These are phyloP conservation scores for Cyanidium caldarium DNA, from an alignment of 23 red algal species.

Conservation along the genomic window DNA sequence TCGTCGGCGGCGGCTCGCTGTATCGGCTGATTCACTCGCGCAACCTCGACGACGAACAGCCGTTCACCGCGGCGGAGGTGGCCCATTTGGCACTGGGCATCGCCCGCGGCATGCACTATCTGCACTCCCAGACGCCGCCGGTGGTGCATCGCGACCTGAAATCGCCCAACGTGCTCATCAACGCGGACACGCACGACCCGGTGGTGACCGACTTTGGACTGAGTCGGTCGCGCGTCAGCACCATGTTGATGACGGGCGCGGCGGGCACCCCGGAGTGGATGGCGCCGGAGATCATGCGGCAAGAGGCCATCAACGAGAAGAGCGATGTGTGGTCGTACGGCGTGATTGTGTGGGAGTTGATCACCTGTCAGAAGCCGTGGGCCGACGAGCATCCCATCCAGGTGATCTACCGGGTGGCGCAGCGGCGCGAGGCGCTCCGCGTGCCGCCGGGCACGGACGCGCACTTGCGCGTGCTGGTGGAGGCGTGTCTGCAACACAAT, in stretches of 20 bases:
- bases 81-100: conserved; percentile 23
- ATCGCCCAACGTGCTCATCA: conserved; percentile 44
- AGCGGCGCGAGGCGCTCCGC: conserved; percentile 47
- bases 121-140: conserved; percentile 37
- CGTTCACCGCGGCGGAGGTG: conserved; percentile 24
- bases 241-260: conserved; percentile 69
- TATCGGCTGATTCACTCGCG: conserved; percentile 82
- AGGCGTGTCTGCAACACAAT: background rate
- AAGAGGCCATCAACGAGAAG: conserved; percentile 82
- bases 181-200: conserved; percentile 38
- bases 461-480: background rate
- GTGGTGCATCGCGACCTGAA: conserved; percentile 83
- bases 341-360: conserved; percentile 95
- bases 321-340: conserved; percentile 96
- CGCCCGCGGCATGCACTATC: conserved; percentile 61
- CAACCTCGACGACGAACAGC: conserved; percentile 6
- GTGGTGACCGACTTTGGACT: conserved; percentile 96
- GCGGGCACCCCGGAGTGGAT: conserved; percentile 99
- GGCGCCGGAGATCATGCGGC: conserved; percentile 90
- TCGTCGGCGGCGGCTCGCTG: conserved; percentile 80
- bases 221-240: conserved; percentile 40
- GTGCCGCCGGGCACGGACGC: conserved; percentile 43
- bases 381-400: conserved; percentile 95
- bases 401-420: conserved; percentile 74
- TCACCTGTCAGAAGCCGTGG: conserved; percentile 98